Base-by-base conservation (phyloP, 495 filamentous ascomycete species). In the Lasiosphaeriaceae sp. region DNA sequence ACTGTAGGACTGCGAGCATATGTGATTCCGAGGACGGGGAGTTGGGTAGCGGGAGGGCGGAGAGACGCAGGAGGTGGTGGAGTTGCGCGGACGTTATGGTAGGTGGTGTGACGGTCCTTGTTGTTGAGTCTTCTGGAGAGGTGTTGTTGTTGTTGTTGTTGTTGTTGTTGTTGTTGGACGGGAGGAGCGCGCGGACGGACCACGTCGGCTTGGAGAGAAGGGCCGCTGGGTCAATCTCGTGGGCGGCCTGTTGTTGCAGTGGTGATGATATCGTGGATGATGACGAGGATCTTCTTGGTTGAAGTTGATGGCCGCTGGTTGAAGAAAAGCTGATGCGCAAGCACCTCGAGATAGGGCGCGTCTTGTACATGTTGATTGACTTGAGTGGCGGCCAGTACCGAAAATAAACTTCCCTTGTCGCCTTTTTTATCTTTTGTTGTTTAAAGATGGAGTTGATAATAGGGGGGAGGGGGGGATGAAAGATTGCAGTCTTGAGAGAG, bases 11-110 rank as follows among this genome's bases (percentile, higher is more conserved):
- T 19, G 80, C 60, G 5, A 94, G 74, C 83, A 96, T 89, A 9
- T 73, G 61, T 0, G 71, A 52, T 61, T 90, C 84, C 29, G 72
- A 68, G 62, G 86, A 82, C 8, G 72, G 61, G 17, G 75, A 78
- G 12, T 75, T 63, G 2, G 94, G 92, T 7, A 79, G 79, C 0
- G 93, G 90, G 0, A 97, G 86, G 29, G 94, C 91, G 7, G 92
- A 96, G 56, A 98, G 85, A 16, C 90, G 88, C 41, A 96, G 86
- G 11, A 99, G 86, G 71, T 97, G 94, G 58, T 83, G 83, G 1
- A 98, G 80, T 65, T 73, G 75, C 16, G 63, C 3, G 2, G 71
- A 58, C 2, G 77, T 76, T 61, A 83, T 77, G 1, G n/a, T 17
- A 11, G 39, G 80, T 65, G 72, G 75, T 17, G 62, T 3, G 1